A percentile compares a stretch with the other conserved stretches of the same genome.
Conservation (phyloP, 2,329 filamentous ascomycete species). For the Aspergillus tamarii region DNA sequence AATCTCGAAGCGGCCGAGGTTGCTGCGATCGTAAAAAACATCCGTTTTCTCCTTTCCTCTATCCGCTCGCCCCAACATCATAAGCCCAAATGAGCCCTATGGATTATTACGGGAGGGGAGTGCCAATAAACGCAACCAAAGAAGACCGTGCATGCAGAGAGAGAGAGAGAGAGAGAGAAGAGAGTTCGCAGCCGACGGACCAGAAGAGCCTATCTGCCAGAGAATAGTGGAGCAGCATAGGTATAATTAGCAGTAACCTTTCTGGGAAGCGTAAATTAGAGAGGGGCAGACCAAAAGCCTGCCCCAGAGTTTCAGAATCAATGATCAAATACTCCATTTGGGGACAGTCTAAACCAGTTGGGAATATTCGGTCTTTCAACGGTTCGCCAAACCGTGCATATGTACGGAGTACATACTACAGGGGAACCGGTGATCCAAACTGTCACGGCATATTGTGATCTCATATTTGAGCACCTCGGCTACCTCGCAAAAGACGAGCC, state of each 20-base stretch:
- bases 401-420: not conserved
- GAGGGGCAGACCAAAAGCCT: not conserved
- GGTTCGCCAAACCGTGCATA: not conserved
- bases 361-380: not conserved
- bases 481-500: not conserved
- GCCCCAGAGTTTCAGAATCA: not conserved
- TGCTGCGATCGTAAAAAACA: not conserved
- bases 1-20: not conserved
- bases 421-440: not conserved
- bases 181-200: not conserved
- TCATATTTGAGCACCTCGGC: not conserved
- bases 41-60: not conserved
- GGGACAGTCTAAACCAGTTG: not conserved
- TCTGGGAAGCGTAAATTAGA: not conserved
- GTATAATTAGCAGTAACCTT: not conserved
- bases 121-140: not conserved
- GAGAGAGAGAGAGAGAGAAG: not conserved
- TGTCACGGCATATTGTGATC: not conserved
- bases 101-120: not conserved
- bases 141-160: not conserved
- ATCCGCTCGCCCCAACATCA: too few relatives aligned
- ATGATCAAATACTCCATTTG: not conserved
- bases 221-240: not conserved
- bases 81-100: not conserved
- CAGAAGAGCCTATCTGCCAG: not conserved